A percentile compares a stretch with the other conserved stretches of the same genome.
These are phyloP conservation scores for Austroboletus novae-zelandiae DNA, from an alignment of 1,284 basidiomycete species.

Conservation along the genomic window DNA sequence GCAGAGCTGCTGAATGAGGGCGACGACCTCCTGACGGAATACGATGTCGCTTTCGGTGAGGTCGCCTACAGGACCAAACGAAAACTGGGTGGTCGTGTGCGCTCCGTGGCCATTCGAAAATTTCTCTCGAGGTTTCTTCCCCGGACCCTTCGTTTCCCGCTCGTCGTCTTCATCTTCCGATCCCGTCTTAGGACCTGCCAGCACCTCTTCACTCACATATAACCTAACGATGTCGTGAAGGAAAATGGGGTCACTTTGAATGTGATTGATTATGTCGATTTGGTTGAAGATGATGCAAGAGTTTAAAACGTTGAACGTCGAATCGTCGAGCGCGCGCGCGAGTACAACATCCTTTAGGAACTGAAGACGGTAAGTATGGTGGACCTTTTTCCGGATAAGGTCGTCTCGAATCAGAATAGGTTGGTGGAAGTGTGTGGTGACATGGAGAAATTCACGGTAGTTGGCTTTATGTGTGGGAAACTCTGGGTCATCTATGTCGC, in stretches of 20 bases:
- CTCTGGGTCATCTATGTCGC: constrained; percentile 84
- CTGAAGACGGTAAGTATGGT: constrained; percentile 94
- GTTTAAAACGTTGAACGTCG: constrained; percentile 95
- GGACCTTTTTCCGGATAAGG: constrained; percentile 81
- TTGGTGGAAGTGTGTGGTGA: constrained; percentile 81
- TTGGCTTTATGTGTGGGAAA: constrained; percentile 95
- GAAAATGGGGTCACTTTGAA: constrained; percentile 77
- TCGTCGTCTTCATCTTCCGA: constrained; percentile 31
- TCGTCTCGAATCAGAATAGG: constrained; percentile 80
- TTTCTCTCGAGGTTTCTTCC: constrained; percentile 33
- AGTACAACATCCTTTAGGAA: constrained; percentile 99
- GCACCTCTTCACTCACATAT: constrained; percentile 69
- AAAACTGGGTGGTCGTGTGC: constrained; percentile 37
- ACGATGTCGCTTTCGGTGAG: constrained; percentile 50
- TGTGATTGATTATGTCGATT: constrained; percentile 93
- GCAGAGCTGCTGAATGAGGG: constrained; percentile 91
- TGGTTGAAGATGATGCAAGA: constrained; percentile 99
- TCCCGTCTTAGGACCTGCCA: constrained; percentile 35
- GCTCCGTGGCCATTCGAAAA: constrained; percentile 25
- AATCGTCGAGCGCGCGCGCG: constrained; percentile 91
- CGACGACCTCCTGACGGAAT: constrained; percentile 70
- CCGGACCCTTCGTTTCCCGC: constrained; percentile 21
- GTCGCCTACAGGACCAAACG: constrained; percentile 50
- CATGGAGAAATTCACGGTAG: constrained; percentile 88
- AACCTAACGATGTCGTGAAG: constrained; percentile 76